Evolutionary conservation across 441 rosid species (phyloP), one percentile per base, ranked within the genome.

Genomic region (Jatropha podagrica): DNA sequence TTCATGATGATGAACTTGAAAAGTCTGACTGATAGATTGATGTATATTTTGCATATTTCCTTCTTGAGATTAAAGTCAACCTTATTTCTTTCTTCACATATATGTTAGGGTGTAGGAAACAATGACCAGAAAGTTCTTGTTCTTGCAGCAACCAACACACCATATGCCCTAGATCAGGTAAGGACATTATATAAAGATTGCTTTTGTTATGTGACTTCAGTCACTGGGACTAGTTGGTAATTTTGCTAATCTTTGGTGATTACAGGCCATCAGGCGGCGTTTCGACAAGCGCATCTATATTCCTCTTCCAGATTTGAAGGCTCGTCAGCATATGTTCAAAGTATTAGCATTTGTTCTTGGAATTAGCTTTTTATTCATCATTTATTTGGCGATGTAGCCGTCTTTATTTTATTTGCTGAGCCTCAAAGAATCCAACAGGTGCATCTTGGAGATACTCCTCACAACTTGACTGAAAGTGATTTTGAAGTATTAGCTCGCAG

Each of bases 201-300:
- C 69, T 79, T 76, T 52, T 54, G 41, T 65, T 51, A 72, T 75
- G 76, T 76, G 54, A 26, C 75, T 55, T 70, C 56, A 64, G 59
- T 80, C 58, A 66, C 10, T 67, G 40, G 65, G 62, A 38, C 42
- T 76, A 15, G 64, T 55, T 72, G 58, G 65, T 67, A 67, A 40
- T 71, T 41, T 77, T 71, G 70, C 88, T 84, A 73, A 87, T 75
- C 38, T 37, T 44, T 87, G 51, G 73, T 89, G 71, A 77, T 78
- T 81, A 68, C 88, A 96, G 99, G 99, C 99, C 68, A 92, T 96
- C 77, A 83, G 99, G 67, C 78, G 99, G 74, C 99, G 99, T 79
- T 96, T 96, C 83, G 99, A 96, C 84, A 96, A 96, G 92, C 97
- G 99, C 49, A 96, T 96, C 72, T 91, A 96, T 77, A 96, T 96